Base-by-base conservation (phyloP, 2,329 filamentous ascomycete genomes). In the Tolypocladium ophioglossoides region DNA sequence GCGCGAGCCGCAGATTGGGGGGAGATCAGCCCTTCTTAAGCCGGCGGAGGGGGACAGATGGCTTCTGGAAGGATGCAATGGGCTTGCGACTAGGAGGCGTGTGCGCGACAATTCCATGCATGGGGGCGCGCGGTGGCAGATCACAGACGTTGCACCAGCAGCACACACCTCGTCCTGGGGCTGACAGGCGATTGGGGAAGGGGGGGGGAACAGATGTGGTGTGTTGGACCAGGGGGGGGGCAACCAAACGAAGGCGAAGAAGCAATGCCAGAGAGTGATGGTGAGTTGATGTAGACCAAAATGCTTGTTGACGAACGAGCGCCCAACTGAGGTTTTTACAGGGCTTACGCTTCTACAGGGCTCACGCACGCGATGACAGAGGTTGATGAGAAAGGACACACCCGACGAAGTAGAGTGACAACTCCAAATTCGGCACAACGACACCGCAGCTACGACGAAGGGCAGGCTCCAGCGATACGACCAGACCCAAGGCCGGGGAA, bases 61-160 rank as follows among this genome's bases (percentile, higher is more conserved):
- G 41, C 52, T 55, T 56, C 55, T 57, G 55, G 54, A 58, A 55
- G 51, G 51, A 55, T 52, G 53, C 51, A 38, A 34, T 54, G 52
- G 48, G 54, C 35, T 38, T 54, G 47, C 18, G 35, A 16, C 46
- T 41, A 27, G 37, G 37, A 39, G 52, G 46, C 6, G 41, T 38
- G 51, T 22, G 51, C 41, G 34, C 34, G n/a, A 50, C 11, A 49
- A n/a, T 24, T 50, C 6, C 20, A 24, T 50, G 48, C 48, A 50
- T 50, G 48, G 48, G 48, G 48, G 32, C 30, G 49, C 37, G 49
- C 35, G 12, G 18, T 39, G 49, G 35, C 35, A 39, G 22, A 51
- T n/a, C 49, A 51, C 34, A 22, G 49, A 27, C 20, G 49, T 39
- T 39, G 49, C 49, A 51, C 49, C 14, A 41, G 12, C 22, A 30